Base-by-base conservation (phyloP, 2,329 filamentous ascomycete genomes). In the Penicillium sp. region DNA sequence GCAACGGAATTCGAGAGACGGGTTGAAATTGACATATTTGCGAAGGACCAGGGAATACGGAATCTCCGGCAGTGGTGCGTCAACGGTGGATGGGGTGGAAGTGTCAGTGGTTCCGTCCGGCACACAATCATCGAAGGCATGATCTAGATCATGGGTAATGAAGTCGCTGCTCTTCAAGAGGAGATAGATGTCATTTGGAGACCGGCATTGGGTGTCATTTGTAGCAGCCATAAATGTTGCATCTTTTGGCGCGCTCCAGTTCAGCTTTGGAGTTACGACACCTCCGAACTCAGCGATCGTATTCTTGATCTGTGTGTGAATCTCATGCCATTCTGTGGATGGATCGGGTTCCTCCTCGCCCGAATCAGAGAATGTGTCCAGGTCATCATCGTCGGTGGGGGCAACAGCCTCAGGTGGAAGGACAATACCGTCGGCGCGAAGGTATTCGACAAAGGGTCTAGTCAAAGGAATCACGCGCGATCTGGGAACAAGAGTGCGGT, bases 161-260 rank as follows among this genome's bases (percentile, higher is more conserved):
- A 99, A 97, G 63, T 91, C 91, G 22, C 90, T 95, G 63, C 87
- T 91, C 74, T 99, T 99, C 12, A 99, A 79, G 1, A 99, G 80
- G 13, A 97, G 79, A 65, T 97, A 99, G 37, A 99, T 82, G 64
- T 99, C 93, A 67, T 93, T 95, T 2, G 93, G 83, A 0, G 83
- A 84, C 3, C 83, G 84, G 71, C 93, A 99, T 69, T 95, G 89
- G 73, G 96, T 87, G 39, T 88, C 95, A 70, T 99, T 99, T 71
- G 78, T 92, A 67, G 80, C 72, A 72, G 84, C 72, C 70, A 99
- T 96, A 87, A 90, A 96, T 18, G 88, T 89, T 8, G 93, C 93
- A 66, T 99, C 93, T 69, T 96, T 95, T 3, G 93, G 93, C 3
- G 90, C 86, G 5, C 91, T 96, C 93, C 93, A 99, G 74, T 97